Evolutionary conservation across 371 early-diverging fungal species (phyloP).

Genomic region (Actinomortierella ambigua): DNA sequence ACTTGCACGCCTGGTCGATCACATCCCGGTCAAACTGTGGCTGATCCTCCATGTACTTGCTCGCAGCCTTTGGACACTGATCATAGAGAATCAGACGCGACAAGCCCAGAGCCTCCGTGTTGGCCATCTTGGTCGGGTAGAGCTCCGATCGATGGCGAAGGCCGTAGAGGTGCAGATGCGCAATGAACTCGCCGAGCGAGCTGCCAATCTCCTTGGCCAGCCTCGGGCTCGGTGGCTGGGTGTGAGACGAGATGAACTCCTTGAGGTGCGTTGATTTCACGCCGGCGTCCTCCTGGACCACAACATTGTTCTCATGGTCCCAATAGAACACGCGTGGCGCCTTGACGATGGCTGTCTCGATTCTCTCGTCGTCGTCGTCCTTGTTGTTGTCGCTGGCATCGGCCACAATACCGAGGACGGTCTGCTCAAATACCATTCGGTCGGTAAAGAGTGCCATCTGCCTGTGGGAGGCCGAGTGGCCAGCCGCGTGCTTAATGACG

Average conservation of each 20-base stretch:
- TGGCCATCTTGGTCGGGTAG: conserved; percentile 28
- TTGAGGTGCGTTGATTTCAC: conserved; percentile 26
- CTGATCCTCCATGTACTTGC: conserved; percentile 24
- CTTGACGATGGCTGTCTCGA: conserved; percentile 22
- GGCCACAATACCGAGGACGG: conserved; percentile 25
- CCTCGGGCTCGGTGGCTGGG: conserved; percentile 22
- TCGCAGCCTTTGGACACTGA: conserved; percentile 19
- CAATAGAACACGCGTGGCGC: conserved; percentile 26
- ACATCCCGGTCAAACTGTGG: conserved; percentile 23
- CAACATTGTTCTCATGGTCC: conserved; percentile 24
- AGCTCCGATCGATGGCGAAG: conserved; percentile 25
- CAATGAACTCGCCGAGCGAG: conserved; percentile 31
- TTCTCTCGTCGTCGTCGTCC: conserved; percentile 19
- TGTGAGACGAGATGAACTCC: conserved; percentile 25
- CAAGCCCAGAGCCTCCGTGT: conserved; percentile 21
- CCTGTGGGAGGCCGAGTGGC: conserved; percentile 15
- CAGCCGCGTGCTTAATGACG: conserved; percentile 27
- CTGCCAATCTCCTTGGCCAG: conserved; percentile 23
- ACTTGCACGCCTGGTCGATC: conserved; percentile 27
- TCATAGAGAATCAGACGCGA: conserved; percentile 31
- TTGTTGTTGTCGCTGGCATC: conserved; percentile 19
- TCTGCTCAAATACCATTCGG: conserved; percentile 25
- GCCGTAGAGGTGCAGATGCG: conserved; percentile 33
- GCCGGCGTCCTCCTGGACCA: conserved; percentile 31
- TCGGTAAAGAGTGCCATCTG: conserved; percentile 18